Base-by-base conservation (phyloP, 2,329 filamentous ascomycete species). In the Shiraia bambusicola region DNA sequence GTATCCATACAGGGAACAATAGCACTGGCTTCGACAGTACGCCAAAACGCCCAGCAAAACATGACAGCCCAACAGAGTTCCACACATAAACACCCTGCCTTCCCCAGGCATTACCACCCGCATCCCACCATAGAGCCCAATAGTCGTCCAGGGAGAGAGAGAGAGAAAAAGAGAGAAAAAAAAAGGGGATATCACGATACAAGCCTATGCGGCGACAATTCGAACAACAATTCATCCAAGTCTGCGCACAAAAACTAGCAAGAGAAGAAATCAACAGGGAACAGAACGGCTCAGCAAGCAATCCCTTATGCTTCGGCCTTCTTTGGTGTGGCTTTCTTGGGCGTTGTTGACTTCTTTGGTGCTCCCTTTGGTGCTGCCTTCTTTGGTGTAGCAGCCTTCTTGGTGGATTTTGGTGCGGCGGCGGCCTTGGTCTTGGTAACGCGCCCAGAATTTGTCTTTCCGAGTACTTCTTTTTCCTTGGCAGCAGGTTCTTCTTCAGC, bases 391-490 rank as follows among this genome's bases (percentile, higher is more conserved):
- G 46, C 37, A 25, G 32, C 32, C 26, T 33, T 37, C 43, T 49
- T 54, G 2, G 46, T 37, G 13, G 48, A 41, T 40, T 49, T 56
- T 29, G 58, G 35, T 33, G 49, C 49, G n/a, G 53, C 54, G 47
- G 65, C 76, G 42, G 75, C 72, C 27, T 76, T 73, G 16, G 78
- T 75, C 82, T 93, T 94, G 59, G 85, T 82, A 59, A 94, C 86
- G 56, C 89, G 86, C 34, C 89, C 88, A 39, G 87, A 84, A 81
- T 93, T 93, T 69, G 88, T 91, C 81, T 88, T 91, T 68, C 79
- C 81, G 37, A 90, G 73, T 34, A 85, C 77, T 50, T 82, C 77
- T 72, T 86, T 83, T 56, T 88, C 83, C 42, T 83, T 78, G 35
- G 86, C 75, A 52, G 84, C 84, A 43, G 83, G 80, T 12, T 81